Conservation (phyloP, 1,139 yeast species). For the Scheffersomyces insectosa region DNA sequence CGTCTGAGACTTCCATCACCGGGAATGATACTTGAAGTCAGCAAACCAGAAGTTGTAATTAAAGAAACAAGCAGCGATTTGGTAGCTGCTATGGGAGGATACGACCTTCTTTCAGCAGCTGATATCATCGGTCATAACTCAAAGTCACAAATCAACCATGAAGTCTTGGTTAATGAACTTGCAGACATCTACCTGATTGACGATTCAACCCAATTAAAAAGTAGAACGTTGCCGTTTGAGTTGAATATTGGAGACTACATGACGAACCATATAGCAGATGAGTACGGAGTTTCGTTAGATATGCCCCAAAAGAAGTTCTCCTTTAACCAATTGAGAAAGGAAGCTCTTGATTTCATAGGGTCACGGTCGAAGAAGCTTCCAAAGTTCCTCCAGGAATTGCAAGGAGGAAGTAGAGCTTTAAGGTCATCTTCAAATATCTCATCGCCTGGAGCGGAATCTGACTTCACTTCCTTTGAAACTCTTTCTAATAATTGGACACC, state of each 20-base stretch:
- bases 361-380: constrained; percentile 21
- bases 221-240: constrained; percentile 35
- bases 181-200: constrained; percentile 32
- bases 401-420: constrained; percentile 10
- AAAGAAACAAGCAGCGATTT: constrained; percentile 3
- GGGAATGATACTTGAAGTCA: background rate
- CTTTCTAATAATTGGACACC: constrained; percentile 1
- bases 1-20: constrained; percentile 1
- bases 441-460: constrained; percentile 4
- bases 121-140: constrained; percentile 37
- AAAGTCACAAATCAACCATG: constrained; percentile 41
- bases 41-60: background rate
- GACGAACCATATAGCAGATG: background rate
- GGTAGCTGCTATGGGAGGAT: constrained; percentile 9
- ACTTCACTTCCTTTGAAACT: background rate
- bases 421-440: constrained; percentile 6
- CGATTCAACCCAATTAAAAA: constrained; percentile 21
- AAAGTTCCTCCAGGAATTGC: constrained; percentile 18
- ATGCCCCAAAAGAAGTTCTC: constrained; percentile 1
- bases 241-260: constrained; percentile 31
- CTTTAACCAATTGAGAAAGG: constrained; percentile 11
- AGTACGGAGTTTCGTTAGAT: background rate
- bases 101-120: constrained; percentile 39
- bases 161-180: constrained; percentile 36
- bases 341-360: constrained; percentile 14